Percentiles rank a stretch among this genome's conserved stretches.
Conservation (phyloP, 139 green algal species). For the Astrephomene gubernaculifera region DNA sequence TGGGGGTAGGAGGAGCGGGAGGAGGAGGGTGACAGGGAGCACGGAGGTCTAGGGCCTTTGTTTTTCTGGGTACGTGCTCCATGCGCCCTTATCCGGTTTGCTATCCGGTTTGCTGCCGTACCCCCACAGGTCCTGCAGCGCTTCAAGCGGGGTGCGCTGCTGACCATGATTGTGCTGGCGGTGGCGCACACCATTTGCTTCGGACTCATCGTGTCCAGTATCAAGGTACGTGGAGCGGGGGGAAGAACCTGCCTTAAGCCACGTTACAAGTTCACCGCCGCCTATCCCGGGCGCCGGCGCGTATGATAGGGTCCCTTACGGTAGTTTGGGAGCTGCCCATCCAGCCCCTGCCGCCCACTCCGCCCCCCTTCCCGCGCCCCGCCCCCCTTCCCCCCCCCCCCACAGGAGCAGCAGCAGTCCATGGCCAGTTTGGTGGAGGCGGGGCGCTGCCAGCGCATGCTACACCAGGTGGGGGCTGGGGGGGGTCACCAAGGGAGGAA, state of each 20-base stretch:
- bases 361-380: neutral
- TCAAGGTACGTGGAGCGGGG: neutral
- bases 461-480: neutral
- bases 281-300: too few species aligned
- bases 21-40: too few species aligned
- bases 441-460: neutral
- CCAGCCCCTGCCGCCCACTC: too few species aligned
- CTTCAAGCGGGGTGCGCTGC: slow-evolving; percentile 7
- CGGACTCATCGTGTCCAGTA: neutral
- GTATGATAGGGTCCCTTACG: too few species aligned
- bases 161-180: neutral
- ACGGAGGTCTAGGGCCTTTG: too few species aligned
- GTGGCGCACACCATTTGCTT: slow-evolving; percentile 20
- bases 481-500: too few species aligned
- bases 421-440: slow-evolving; percentile 2
- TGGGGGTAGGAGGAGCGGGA: neutral
- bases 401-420: slow-evolving; percentile 24
- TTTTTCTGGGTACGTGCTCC: too few species aligned
- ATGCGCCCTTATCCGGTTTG: too few species aligned
- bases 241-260: too few species aligned
- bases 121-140: slow-evolving; percentile 8
- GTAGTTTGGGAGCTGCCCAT: too few species aligned
- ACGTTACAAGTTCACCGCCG: too few species aligned
- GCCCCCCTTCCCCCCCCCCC: neutral
- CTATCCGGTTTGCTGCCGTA: neutral